These are phyloP conservation scores for Pichia scutulata DNA, from an alignment of 805 yeast species.

Conservation along the genomic window DNA sequence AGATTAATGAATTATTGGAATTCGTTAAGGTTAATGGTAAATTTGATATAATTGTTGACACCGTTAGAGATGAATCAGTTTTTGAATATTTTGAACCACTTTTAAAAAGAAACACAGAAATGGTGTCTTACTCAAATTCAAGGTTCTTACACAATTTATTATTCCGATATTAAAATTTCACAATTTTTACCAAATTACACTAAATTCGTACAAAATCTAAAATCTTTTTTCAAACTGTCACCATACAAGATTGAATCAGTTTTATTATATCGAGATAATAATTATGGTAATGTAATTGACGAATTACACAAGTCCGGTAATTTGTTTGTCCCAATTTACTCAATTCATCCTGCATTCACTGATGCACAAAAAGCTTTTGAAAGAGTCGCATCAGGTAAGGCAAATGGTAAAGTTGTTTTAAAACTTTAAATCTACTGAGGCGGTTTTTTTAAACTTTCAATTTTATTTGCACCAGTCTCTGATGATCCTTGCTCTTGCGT, in stretches of 20 bases:
- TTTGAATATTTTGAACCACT: conserved; percentile 26
- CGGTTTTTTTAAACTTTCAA: too few relatives aligned
- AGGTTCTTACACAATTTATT: conserved; percentile 46
- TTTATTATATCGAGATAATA: conserved; percentile 4
- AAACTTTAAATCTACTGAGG: too few relatives aligned
- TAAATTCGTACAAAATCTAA: conserved; percentile 8
- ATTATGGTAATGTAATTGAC: conserved; percentile 27
- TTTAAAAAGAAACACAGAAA: conserved; percentile 41
- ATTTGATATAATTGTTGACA: conserved; percentile 60
- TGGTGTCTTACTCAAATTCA: conserved; percentile 44
- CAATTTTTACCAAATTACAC: conserved; percentile 21
- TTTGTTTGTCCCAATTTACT: conserved; percentile 44
- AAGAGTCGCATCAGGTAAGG: conserved; percentile 37
- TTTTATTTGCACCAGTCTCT: too few relatives aligned
- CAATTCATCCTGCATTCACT: conserved; percentile 39
- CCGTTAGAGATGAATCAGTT: conserved; percentile 52
- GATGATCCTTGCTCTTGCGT: too few relatives aligned
- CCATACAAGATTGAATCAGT: background rate
- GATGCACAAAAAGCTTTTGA: conserved; percentile 46
- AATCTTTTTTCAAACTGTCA: background rate
- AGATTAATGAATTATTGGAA: conserved; percentile 30
- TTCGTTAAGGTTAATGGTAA: conserved; percentile 32
- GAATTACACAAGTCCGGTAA: conserved; percentile 40
- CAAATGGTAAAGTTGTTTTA: conserved; percentile 61
- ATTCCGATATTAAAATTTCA: conserved; percentile 17